Evolutionary conservation across 2,329 filamentous ascomycete genomes (phyloP), one percentile per base, ranked within the genome.

Genomic region (Aspergillus phoenicis): DNA sequence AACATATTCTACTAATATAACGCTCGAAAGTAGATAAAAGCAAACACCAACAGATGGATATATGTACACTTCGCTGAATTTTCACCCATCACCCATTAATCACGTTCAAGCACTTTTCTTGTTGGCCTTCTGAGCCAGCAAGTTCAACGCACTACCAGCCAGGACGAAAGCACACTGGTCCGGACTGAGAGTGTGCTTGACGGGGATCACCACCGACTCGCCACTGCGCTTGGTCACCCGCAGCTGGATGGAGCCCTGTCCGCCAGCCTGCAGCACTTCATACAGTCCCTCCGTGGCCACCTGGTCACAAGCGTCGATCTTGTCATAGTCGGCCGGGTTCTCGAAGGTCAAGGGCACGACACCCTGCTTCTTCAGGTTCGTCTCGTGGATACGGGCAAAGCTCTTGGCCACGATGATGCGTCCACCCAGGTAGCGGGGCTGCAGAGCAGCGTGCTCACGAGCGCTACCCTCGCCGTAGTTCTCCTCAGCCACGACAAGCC

Each of bases 301-400:
- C 70, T 88, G 83, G 75, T 99, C 95, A 65, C 93, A 91, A 0
- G 93, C 93, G 56, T 85, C 82, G 65, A 99, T 90, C 64, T 82
- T 81, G 72, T 95, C 91, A 75, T 97, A 98, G 77, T 98, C 95
- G 20, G 85, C 84, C 79, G 96, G 93, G 76, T 97, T 84, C 49
- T 82, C 91, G 73, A 99, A 97, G 0, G 92, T 97, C 70, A 99
- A 83, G 2, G 95, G 95, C 48, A 99, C 92, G 36, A 99, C 90
- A 64, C 95, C 95, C 81, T 99, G 95, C 82, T 97, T 97, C 87
- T 97, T 97, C 67, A 97, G 81, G 77, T 97, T 97, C 30, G 93
- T 96, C 83, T 97, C 93, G 81, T 97, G 93, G 74, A 97, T 97
- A 57, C 93, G 88, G 0, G 93, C 93, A 73, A 97, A 96, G 39